Evolutionary conservation across 306 rosid genomes (phyloP).

Genomic region (Fagus crenata): DNA sequence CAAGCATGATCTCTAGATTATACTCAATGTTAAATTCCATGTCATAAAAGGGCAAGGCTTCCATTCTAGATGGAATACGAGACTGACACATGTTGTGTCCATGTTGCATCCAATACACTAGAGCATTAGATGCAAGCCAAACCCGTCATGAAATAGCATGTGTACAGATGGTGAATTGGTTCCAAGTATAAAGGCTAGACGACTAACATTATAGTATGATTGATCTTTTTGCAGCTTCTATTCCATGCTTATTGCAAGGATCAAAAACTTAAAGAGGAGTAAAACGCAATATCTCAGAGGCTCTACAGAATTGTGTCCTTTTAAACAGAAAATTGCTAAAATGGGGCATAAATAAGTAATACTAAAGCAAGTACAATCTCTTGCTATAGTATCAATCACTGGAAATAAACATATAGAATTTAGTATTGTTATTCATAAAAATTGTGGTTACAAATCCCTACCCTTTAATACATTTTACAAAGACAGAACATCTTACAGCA

Average conservation of each 20-base stretch:
- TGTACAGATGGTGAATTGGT: too few species aligned
- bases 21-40: too few species aligned
- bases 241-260: not conserved
- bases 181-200: not conserved
- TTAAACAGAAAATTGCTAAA: not conserved
- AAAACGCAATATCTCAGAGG: not conserved
- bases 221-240: too few species aligned
- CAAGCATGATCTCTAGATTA: too few species aligned
- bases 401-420: not conserved
- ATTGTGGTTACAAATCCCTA: not conserved
- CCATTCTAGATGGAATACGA: too few species aligned
- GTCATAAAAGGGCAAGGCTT: too few species aligned
- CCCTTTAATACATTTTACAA: constrained; percentile 10
- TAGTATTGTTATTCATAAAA: not conserved
- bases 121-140: too few species aligned
- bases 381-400: not conserved
- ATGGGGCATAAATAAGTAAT: not conserved
- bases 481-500: constrained; percentile 14
- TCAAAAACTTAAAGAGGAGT: not conserved
- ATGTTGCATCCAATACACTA: too few species aligned
- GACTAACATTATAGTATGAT: not conserved
- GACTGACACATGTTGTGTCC: too few species aligned
- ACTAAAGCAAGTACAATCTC: not conserved
- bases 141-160: too few species aligned
- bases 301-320: not conserved